phyloP scores from a whole-genome alignment of 768 basidiomycete genomes.

The Xerocomus spinulosus region DNA sequence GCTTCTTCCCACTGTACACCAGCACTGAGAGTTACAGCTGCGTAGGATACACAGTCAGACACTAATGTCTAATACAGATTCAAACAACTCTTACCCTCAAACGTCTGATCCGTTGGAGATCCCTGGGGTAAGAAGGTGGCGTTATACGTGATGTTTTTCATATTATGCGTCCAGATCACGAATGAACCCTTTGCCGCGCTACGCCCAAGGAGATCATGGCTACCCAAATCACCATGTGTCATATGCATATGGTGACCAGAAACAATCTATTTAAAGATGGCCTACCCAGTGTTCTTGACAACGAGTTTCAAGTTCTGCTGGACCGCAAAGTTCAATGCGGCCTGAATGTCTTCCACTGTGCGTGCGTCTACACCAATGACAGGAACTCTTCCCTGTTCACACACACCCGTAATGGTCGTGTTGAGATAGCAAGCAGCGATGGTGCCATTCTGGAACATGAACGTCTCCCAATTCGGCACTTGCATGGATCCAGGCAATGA shows the following conservation, averaged over 20 bases:
- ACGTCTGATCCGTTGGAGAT: slow-evolving; percentile 11
- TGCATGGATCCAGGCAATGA: slow-evolving; percentile 40
- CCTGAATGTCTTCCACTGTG: slow-evolving; percentile 22
- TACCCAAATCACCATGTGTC: background rate
- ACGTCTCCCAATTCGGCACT: slow-evolving; percentile 31
- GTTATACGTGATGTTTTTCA: slow-evolving; percentile 37
- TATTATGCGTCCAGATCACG: slow-evolving; percentile 40
- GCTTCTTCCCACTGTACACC: background rate
- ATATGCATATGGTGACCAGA: too few species aligned
- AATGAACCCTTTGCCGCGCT: slow-evolving; percentile 37
- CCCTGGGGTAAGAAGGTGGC: slow-evolving; percentile 33
- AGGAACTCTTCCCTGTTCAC: slow-evolving; percentile 25
- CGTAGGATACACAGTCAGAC: background rate
- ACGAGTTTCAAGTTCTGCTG: slow-evolving; percentile 19
- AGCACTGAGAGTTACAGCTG: background rate
- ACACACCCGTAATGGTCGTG: slow-evolving; percentile 22
- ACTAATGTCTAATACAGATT: background rate
- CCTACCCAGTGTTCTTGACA: slow-evolving; percentile 29
- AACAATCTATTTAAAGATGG: too few species aligned
- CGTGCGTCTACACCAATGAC: slow-evolving; percentile 24
- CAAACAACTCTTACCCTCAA: slow-evolving; percentile 19
- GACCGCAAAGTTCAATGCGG: slow-evolving; percentile 22
- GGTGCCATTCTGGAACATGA: slow-evolving; percentile 39
- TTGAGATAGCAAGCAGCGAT: slow-evolving; percentile 35
- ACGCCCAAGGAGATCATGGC: slow-evolving; percentile 41